Base-by-base conservation (phyloP, 2,329 filamentous ascomycete species). In the Aureobasidium lini region DNA sequence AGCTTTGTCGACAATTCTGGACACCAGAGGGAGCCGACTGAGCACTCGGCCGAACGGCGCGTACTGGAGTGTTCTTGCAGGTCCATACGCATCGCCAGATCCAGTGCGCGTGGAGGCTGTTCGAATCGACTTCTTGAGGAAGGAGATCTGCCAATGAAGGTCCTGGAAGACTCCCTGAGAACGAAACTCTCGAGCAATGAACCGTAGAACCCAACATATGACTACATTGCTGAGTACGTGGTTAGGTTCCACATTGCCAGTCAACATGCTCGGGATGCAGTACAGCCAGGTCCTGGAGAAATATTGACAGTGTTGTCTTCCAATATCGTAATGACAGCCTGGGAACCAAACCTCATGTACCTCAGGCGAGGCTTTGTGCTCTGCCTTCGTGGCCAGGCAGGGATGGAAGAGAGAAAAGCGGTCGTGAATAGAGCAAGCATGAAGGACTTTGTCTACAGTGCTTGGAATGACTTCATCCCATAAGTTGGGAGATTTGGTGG, bases 311-410 rank as follows among this genome's bases (percentile, higher is more conserved):
- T 64, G 65, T 62, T 71, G 69, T 18, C 70, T 65, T 1, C 71
- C 70, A 10, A 72, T 46, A 54, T 73, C 71, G 60, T 72, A 72
- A 34, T 73, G 71, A n/a, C 67, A 68, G 28, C 70, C 70, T 1
- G 71, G 71, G 32, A 73, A 71, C 71, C 70, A 73, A 23, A 59
- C 62, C 48, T 72, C 70, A 36, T 65, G 57, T 4, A 72, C 65
- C 0, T 62, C 43, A 36, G 57, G 44, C 7, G 10, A 13, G 2
- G 28, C 31, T 36, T 9, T 52, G 1, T 61, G 63, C 18, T 60
- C 53, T 48, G 16, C 15, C 15, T 65, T 66, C 0, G 64, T 63
- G 10, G 6, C 28, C 10, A 70, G 64, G 46, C 69, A 71, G 1
- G 69, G 70, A 34, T 69, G 68, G 40, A 73, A 71, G 4, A 66